phyloP scores from a whole-genome alignment of 192 early-diverging fungal genomes.

The Backusella australiensis region DNA sequence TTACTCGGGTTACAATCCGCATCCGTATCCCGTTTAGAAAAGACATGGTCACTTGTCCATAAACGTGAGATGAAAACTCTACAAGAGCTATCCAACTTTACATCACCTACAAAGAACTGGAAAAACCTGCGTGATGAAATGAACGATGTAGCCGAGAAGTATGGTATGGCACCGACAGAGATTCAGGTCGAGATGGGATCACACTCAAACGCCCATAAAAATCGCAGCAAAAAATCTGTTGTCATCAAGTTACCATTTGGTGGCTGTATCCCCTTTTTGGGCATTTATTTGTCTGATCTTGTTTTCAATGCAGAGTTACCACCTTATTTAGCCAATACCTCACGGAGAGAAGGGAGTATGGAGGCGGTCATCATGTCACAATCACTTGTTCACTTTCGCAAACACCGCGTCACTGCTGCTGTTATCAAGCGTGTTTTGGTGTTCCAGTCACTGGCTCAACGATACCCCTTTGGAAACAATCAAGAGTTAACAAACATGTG shows the following conservation, averaged over 20 bases:
- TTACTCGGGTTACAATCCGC: slow-evolving; percentile 57
- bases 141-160: slow-evolving; percentile 51
- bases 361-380: slow-evolving; percentile 19
- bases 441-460: slow-evolving; percentile 48
- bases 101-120: slow-evolving; percentile 55
- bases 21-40: slow-evolving; percentile 48
- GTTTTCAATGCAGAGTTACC: slow-evolving; percentile 56
- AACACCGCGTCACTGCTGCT: slow-evolving; percentile 53
- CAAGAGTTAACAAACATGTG: slow-evolving; percentile 35
- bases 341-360: background rate
- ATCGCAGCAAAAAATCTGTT: background rate
- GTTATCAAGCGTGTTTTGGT: slow-evolving; percentile 57
- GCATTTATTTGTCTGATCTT: slow-evolving; percentile 57
- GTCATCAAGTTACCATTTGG: slow-evolving; percentile 38
- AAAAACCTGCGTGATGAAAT: slow-evolving; percentile 55
- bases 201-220: slow-evolving; percentile 9
- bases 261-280: slow-evolving; percentile 61
- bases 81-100: slow-evolving; percentile 49
- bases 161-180: slow-evolving; percentile 44
- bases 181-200: slow-evolving; percentile 28
- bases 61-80: slow-evolving; percentile 41
- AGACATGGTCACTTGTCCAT: slow-evolving; percentile 52
- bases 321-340: slow-evolving; percentile 36
- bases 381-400: slow-evolving; percentile 53
- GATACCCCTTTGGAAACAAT: slow-evolving; percentile 49